A percentile compares a stretch with the other conserved stretches of the same genome.
Conservation (phyloP, 192 early-diverging fungal genomes). For the Podila horticola region DNA sequence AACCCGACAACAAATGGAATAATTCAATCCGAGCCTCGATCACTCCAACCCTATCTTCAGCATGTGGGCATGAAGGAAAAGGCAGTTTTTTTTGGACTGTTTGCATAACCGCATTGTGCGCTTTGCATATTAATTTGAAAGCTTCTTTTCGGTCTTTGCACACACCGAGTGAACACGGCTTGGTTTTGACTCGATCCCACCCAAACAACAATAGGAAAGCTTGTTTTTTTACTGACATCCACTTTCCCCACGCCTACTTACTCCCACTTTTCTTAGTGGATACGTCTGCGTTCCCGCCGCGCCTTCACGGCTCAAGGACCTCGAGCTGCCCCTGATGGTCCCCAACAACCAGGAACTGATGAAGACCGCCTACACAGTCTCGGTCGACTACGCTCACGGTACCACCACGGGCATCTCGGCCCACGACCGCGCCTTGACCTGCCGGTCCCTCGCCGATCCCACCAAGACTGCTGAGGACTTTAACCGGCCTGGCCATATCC, state of each 20-base stretch:
- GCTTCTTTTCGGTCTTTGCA: too few relatives aligned
- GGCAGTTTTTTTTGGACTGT: too few relatives aligned
- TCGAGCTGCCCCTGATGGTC: slow-evolving; percentile 96
- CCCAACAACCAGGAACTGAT: slow-evolving; percentile 88
- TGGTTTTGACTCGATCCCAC: too few relatives aligned
- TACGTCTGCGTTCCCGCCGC: slow-evolving; percentile 90
- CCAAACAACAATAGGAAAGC: too few relatives aligned
- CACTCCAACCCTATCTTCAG: too few relatives aligned
- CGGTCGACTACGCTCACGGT: slow-evolving; percentile 84
- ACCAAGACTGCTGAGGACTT: slow-evolving; percentile 76
- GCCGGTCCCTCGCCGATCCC: slow-evolving; percentile 80
- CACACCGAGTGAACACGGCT: too few relatives aligned
- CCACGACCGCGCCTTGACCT: slow-evolving; percentile 86
- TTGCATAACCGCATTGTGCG: too few relatives aligned
- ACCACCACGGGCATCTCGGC: slow-evolving; percentile 98
- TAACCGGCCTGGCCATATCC: slow-evolving; percentile 91
- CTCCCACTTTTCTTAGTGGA: slow-evolving; percentile 65
- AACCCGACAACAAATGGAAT: too few relatives aligned
- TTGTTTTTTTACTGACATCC: background rate
- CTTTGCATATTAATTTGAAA: too few relatives aligned
- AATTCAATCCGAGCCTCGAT: too few relatives aligned
- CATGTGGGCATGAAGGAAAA: too few relatives aligned
- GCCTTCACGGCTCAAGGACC: slow-evolving; percentile 81
- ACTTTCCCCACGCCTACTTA: background rate
- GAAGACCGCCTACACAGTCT: slow-evolving; percentile 95